phyloP scores from a whole-genome alignment of 441 rosid species.

The Macaranga tanarius region DNA sequence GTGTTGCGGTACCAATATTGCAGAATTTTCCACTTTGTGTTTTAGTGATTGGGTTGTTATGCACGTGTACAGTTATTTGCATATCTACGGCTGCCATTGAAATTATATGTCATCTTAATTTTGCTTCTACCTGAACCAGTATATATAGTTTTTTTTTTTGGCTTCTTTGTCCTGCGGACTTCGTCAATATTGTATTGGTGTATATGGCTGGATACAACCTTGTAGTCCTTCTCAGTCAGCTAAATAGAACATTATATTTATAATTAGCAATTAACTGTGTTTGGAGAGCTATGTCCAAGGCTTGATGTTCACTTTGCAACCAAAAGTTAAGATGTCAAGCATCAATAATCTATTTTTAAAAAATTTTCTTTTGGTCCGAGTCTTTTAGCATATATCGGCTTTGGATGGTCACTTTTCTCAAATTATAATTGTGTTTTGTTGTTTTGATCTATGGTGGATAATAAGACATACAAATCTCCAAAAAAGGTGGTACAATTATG shows the following conservation, averaged over 20 bases:
- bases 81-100: too few relatives aligned
- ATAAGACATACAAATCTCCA: not conserved
- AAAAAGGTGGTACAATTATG: not conserved
- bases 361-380: not conserved
- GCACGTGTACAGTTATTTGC: not conserved
- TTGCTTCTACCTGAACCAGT: not conserved
- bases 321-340: not conserved
- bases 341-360: too few relatives aligned
- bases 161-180: not conserved
- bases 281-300: not conserved
- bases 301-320: not conserved
- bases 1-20: too few relatives aligned
- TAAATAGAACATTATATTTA: not conserved
- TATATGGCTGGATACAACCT: slow-evolving; percentile 16
- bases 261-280: not conserved
- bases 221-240: not conserved
- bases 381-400: not conserved
- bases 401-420: not conserved
- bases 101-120: not conserved
- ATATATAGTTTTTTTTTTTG: too few relatives aligned
- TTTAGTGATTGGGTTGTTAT: not conserved
- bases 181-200: not conserved
- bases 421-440: not conserved
- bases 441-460: not conserved
- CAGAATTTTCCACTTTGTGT: not conserved